phyloP scores from a whole-genome alignment of 23 red algal species.

The Gracilaria caudata region DNA sequence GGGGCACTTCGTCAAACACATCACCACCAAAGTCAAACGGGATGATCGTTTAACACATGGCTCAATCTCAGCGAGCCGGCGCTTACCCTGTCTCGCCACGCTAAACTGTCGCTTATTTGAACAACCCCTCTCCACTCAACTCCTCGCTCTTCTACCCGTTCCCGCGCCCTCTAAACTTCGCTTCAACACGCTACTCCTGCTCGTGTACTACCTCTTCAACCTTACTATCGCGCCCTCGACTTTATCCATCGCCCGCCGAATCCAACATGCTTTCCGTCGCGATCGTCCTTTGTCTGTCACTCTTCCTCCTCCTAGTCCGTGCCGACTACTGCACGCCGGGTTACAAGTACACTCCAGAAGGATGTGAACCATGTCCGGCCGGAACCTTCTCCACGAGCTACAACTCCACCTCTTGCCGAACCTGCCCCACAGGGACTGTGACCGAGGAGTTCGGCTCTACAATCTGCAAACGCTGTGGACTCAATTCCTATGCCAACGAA shows the following conservation, averaged over 20 bases:
- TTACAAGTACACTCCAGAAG: constrained; percentile 11
- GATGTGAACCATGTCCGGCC: constrained; percentile 7
- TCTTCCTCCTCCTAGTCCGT: not conserved
- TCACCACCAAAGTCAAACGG: not conserved
- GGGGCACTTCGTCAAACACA: not conserved
- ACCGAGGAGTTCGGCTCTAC: constrained; percentile 25
- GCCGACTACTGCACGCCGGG: constrained; percentile 14
- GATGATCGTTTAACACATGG: constrained; percentile 5
- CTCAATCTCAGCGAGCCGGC: not conserved
- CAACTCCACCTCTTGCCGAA: constrained; percentile 7
- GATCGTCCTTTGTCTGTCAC: not conserved
- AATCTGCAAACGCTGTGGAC: not conserved
- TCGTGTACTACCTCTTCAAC: not conserved
- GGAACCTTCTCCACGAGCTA: constrained; percentile 13
- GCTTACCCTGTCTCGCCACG: not conserved
- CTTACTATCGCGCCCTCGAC: not conserved
- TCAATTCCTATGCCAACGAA: not conserved
- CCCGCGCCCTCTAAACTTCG: not conserved
- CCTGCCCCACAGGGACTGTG: constrained; percentile 1
- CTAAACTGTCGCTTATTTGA: not conserved
- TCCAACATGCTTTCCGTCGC: not conserved
- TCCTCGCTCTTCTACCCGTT: not conserved
- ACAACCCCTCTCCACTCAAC: not conserved
- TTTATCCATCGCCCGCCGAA: not conserved
- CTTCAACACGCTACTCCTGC: not conserved